Base-by-base conservation (phyloP, 805 yeast species). In the Candida suzukii region DNA sequence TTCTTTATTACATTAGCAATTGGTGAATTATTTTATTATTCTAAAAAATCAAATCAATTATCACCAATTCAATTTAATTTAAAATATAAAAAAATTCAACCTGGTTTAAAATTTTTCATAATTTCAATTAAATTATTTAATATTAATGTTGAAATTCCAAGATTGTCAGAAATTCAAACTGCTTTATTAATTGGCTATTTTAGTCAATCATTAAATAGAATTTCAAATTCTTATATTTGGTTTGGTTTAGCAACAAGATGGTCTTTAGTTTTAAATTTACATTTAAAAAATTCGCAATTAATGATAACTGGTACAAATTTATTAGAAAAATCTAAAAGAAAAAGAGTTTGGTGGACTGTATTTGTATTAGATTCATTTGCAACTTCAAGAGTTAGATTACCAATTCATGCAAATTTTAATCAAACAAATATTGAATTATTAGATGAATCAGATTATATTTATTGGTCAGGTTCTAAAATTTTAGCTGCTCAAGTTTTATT, bases 321-420 rank as follows among this genome's bases (percentile, higher is more conserved):
- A 5, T 32, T 37, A 14, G 63, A 60, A 35, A 47, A 50, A 18
- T 62, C 64, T 24, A 56, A 58, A 38, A 48, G 66, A 20, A 56
- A 64, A 43, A 53, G 65, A 37, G 49, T 64, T 3, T 66, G 69
- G 68, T 66, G 70, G 70, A 62, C 70, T 11, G 58, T 60, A 18
- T 63, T 57, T 45, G 53, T 60, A 6, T 51, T 64, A 49, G 67
- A 64, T 38, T 56, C 61, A 18, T 53, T 60, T 19, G 64, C 67
- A 50, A 56, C 63, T n/a, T 63, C 68, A 4, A 58, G 64, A 30
- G 46, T 63, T 20, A 60, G 67, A 18, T 57, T 62, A 28, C 68
- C 69, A 0, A 52, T 56, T n/a, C 66, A 58, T 43, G 57, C 64
- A 29, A 57, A 56, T 31, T 53, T 50, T 32, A 48, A 56, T 36